Conservation (phyloP, 2,329 filamentous ascomycete species). For the Neofusicoccum kwambonambiense region DNA sequence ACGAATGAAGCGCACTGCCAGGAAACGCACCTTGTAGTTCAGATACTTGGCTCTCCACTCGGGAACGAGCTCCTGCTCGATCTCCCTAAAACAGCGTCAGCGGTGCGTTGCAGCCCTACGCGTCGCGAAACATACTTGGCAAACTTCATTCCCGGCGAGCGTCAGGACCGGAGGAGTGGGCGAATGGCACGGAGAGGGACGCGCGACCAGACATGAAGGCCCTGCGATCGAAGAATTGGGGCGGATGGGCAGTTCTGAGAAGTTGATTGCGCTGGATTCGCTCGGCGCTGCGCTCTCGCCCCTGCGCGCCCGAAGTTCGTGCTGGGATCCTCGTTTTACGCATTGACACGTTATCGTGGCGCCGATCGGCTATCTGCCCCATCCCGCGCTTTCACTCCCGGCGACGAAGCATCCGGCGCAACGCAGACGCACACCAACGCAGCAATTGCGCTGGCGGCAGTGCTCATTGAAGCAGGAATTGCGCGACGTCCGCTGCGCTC, state of each 20-base stretch:
- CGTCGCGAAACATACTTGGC: conserved; percentile 51
- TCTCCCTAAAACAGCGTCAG: conserved; percentile 54
- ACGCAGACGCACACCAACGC: neutral
- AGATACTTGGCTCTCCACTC: conserved; percentile 96
- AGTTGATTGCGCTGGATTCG: neutral
- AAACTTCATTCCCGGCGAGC: conserved; percentile 54
- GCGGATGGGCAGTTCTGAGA: neutral
- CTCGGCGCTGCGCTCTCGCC: neutral
- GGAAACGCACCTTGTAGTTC: conserved; percentile 72
- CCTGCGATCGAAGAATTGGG: neutral
- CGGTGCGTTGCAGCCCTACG: conserved; percentile 7
- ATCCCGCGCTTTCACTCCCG: neutral
- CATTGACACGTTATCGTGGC: no score
- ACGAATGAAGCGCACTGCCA: neutral
- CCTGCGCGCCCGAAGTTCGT: no score
- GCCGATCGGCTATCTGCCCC: neutral
- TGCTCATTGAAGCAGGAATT: neutral
- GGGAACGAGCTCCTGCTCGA: conserved; percentile 84
- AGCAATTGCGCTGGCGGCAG: neutral
- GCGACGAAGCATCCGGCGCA: neutral
- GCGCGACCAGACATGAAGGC: neutral
- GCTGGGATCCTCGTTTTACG: no score
- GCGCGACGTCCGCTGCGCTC: neutral
- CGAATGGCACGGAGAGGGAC: neutral
- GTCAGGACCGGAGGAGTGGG: conserved; percentile 1